Percentiles rank a stretch among this genome's conserved stretches.
Evolutionary conservation across 495 filamentous ascomycete genomes (phyloP).

Genomic region (Penicillium verhagenii): DNA sequence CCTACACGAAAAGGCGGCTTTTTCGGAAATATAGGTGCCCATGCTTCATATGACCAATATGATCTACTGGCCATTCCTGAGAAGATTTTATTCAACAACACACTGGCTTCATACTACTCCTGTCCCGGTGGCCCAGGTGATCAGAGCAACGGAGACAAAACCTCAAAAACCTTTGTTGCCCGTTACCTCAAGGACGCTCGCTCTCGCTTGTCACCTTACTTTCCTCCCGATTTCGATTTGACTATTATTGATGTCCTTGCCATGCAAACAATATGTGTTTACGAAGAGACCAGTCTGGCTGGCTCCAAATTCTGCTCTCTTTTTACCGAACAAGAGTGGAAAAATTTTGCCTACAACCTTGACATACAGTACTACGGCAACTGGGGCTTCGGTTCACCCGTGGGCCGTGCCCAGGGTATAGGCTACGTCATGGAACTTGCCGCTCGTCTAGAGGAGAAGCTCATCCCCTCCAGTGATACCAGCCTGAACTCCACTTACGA

Average conservation of each 20-base stretch:
- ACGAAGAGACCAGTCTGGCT: slow-evolving; percentile 32
- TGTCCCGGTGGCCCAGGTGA: slow-evolving; percentile 8
- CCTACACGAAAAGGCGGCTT: slow-evolving; percentile 26
- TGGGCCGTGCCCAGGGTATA: slow-evolving; percentile 61
- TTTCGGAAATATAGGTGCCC: slow-evolving; percentile 36
- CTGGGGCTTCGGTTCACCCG: slow-evolving; percentile 55
- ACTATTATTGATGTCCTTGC: slow-evolving; percentile 50
- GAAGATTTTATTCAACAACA: slow-evolving; percentile 47
- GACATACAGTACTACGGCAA: slow-evolving; percentile 61
- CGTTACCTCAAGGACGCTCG: slow-evolving; percentile 15
- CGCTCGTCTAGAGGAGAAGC: slow-evolving; percentile 54
- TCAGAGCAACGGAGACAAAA: not conserved
- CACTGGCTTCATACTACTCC: slow-evolving; percentile 44
- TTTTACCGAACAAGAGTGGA: slow-evolving; percentile 58
- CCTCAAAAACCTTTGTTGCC: slow-evolving; percentile 8
- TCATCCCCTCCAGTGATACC: slow-evolving; percentile 49
- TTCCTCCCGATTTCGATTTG: slow-evolving; percentile 46
- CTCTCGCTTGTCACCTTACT: slow-evolving; percentile 17
- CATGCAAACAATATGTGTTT: slow-evolving; percentile 47
- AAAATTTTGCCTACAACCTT: slow-evolving; percentile 52
- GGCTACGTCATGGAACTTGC: slow-evolving; percentile 63
- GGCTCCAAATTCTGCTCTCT: slow-evolving; percentile 48
- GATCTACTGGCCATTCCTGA: slow-evolving; percentile 49
- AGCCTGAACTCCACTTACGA: slow-evolving; percentile 60
- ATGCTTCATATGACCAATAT: slow-evolving; percentile 38